Conservation (phyloP, 2,329 filamentous ascomycete species). For the Penicillium sp. region DNA sequence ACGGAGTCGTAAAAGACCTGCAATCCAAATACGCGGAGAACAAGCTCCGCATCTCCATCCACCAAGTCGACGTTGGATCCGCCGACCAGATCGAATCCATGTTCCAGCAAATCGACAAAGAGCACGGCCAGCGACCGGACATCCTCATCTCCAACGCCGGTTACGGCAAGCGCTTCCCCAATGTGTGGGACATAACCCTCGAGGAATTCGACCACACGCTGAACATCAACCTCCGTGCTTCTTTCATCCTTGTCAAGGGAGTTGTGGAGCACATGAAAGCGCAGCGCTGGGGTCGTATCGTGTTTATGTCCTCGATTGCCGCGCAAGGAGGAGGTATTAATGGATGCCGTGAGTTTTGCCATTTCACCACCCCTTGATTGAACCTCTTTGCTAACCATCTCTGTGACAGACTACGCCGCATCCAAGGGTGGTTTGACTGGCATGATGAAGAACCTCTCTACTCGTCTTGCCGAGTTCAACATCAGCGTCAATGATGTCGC, state of each 20-base stretch:
- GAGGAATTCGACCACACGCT: slow-evolving; percentile 67
- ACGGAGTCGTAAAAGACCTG: slow-evolving; percentile 49
- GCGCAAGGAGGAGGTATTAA: slow-evolving; percentile 66
- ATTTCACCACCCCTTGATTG: background rate
- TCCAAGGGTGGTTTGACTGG: slow-evolving; percentile 64
- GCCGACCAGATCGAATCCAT: slow-evolving; percentile 57
- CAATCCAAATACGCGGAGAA: slow-evolving; percentile 32
- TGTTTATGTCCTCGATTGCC: slow-evolving; percentile 66
- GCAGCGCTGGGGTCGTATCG: slow-evolving; percentile 64
- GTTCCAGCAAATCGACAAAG: slow-evolving; percentile 55
- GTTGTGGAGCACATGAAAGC: slow-evolving; percentile 62
- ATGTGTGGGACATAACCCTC: slow-evolving; percentile 61
- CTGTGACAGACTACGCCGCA: slow-evolving; percentile 53
- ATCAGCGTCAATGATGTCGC: slow-evolving; percentile 70
- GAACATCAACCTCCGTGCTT: slow-evolving; percentile 63
- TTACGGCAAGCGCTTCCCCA: slow-evolving; percentile 61
- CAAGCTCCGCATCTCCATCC: slow-evolving; percentile 51
- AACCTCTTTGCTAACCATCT: background rate
- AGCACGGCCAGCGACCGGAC: slow-evolving; percentile 60
- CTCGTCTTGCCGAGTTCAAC: slow-evolving; percentile 60
- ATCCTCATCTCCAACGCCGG: slow-evolving; percentile 70
- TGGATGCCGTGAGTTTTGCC: slow-evolving; percentile 52
- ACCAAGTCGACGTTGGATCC: slow-evolving; percentile 61
- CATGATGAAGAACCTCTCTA: slow-evolving; percentile 67
- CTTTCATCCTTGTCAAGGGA: slow-evolving; percentile 64